Evolutionary conservation across 495 filamentous ascomycete species (phyloP).

Genomic region (Hypomontagnella monticulosa): DNA sequence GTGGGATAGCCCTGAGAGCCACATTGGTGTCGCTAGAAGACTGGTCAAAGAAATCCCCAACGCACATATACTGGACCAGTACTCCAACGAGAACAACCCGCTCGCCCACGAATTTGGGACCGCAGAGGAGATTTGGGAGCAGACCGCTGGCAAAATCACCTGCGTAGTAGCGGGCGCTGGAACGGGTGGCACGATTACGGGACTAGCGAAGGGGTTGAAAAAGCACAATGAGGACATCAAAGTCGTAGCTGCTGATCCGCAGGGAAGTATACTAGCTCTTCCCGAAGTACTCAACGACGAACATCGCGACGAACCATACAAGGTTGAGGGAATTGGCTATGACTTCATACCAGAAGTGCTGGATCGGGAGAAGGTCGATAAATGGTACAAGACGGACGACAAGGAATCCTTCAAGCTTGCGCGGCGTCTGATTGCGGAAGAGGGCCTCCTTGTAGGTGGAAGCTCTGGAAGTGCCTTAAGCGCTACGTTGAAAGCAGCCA

Average conservation of each 20-base stretch:
- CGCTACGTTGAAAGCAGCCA: constrained; percentile 80
- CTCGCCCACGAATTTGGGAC: constrained; percentile 94
- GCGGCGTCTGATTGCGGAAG: constrained; percentile 88
- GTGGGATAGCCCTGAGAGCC: constrained; percentile 91
- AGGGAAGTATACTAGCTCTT: constrained; percentile 86
- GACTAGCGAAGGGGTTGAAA: constrained; percentile 82
- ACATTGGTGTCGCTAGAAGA: constrained; percentile 92
- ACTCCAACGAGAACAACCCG: constrained; percentile 91
- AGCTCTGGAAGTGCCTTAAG: constrained; percentile 93
- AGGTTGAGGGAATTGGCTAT: constrained; percentile 98
- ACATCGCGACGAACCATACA: constrained; percentile 84
- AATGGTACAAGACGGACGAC: constrained; percentile 98
- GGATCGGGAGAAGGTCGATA: constrained; percentile 80
- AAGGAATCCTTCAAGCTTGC: constrained; percentile 90
- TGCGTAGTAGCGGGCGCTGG: constrained; percentile 92
- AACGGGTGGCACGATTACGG: constrained; percentile 95
- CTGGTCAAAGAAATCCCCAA: constrained; percentile 96
- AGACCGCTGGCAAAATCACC: constrained; percentile 85
- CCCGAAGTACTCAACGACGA: constrained; percentile 81
- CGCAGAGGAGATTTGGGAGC: constrained; percentile 94
- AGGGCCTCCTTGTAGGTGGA: constrained; percentile 93
- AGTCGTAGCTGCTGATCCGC: constrained; percentile 90
- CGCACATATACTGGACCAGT: constrained; percentile 96
- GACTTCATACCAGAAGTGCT: constrained; percentile 97
- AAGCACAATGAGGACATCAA: constrained; percentile 86